Evolutionary conservation across 2,329 filamentous ascomycete genomes (phyloP), one percentile per base, ranked within the genome.

Genomic region (Aspergillus sp.): DNA sequence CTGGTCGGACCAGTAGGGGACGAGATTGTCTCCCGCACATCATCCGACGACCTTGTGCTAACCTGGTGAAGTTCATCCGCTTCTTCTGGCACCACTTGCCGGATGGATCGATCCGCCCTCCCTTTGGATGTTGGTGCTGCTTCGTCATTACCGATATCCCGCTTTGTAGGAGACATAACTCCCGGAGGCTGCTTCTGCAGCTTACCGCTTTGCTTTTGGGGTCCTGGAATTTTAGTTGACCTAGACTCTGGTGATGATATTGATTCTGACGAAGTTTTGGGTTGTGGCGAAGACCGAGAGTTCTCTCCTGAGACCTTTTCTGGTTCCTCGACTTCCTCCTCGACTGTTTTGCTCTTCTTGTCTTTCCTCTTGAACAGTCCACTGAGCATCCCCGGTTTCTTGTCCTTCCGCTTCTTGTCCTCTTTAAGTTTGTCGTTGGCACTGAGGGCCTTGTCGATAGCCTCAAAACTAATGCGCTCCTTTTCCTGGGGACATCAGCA

Each of bases 381-480:
- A 57, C 83, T 85, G 37, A 88, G 77, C 79, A 86, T 86, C 39
- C 82, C 81, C 5, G 78, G 72, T 61, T 88, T 85, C 70, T 85
- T 85, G 48, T 78, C 78, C 55, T 82, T 90, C 64, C 81, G 84
- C 62, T 83, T 88, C 67, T 86, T 86, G 53, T 88, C 85, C 39
- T 91, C 86, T 65, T 87, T 86, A 42, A 48, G 68, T 57, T 79
- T 81, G 34, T 90, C 86, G 19, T 73, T 69, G 11, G 74, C 74
- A 3, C 79, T 75, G 30, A 79, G 71, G 26, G 80, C 77, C 68
- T 86, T 90, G 45, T 89, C 85, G 40, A 88, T 75, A 45, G 82
- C 83, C 50, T 95, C 90, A 37, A 94, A 72, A 61, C 88, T 91
- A 64, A 78, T 73, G 40, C 81, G 75, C 43, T 76, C 71, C 64